phyloP scores from a whole-genome alignment of 306 rosid species.

The Rosa multiflora region DNA sequence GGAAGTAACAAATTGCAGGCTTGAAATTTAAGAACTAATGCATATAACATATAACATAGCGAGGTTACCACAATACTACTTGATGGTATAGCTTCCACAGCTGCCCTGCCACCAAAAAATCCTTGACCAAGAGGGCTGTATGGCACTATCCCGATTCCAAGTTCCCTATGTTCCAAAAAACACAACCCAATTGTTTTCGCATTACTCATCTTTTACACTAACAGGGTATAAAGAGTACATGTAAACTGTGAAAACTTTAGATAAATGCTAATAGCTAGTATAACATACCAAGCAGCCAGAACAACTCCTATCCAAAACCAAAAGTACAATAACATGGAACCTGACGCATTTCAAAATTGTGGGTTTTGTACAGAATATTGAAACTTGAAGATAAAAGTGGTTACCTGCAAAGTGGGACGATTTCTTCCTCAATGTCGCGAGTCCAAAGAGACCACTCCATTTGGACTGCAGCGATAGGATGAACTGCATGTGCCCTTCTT shows the following conservation, averaged over 20 bases:
- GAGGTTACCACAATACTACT: conserved; percentile 20
- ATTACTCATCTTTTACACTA: no score
- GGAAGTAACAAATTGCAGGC: neutral
- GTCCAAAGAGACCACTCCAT: conserved; percentile 82
- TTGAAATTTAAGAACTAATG: neutral
- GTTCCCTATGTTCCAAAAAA: conserved; percentile 21
- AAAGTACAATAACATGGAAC: neutral
- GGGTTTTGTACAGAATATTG: neutral
- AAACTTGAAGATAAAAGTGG: neutral
- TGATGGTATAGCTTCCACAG: conserved; percentile 18
- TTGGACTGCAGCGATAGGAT: conserved; percentile 77
- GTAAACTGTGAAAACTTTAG: neutral
- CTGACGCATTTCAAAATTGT: neutral
- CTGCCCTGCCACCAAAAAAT: conserved; percentile 35
- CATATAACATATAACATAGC: neutral
- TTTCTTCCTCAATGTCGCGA: conserved; percentile 64
- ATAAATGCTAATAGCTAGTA: neutral
- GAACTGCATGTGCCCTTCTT: conserved; percentile 62
- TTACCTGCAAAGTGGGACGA: conserved; percentile 65
- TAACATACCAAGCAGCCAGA: neutral
- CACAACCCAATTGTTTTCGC: no score
- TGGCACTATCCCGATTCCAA: conserved; percentile 40
- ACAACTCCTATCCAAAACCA: neutral
- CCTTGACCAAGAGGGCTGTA: conserved; percentile 39
- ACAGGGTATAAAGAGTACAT: neutral